phyloP scores from a whole-genome alignment of 2,329 filamentous ascomycete species.

The Colletotrichum lindemuthianum region DNA sequence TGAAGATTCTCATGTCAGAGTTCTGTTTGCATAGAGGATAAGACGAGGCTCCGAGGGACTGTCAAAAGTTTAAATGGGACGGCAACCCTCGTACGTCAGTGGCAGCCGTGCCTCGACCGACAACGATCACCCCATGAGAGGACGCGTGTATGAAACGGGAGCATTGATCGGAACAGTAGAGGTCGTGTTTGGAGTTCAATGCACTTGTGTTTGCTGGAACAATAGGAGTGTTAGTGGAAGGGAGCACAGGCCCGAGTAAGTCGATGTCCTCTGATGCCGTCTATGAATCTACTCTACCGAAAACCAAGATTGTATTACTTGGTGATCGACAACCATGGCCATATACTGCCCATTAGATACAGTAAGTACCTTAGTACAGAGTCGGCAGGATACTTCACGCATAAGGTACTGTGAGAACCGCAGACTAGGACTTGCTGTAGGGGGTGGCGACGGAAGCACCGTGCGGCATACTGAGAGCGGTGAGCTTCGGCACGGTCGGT shows the following conservation, averaged over 20 bases:
- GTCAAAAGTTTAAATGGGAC: conserved; percentile 17
- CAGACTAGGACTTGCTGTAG: neutral
- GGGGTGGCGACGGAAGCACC: conserved; percentile 9
- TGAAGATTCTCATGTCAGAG: too few species aligned
- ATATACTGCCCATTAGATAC: too few species aligned
- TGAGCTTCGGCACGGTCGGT: conserved; percentile 24
- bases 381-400: neutral
- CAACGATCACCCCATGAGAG: conserved; percentile 16
- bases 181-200: conserved; percentile 33
- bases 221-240: conserved; percentile 12
- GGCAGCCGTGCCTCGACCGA: neutral
- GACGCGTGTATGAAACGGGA: conserved; percentile 29
- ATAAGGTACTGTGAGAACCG: neutral
- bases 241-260: conserved; percentile 1
- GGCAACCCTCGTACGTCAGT: conserved; percentile 19
- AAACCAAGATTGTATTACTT: too few species aligned
- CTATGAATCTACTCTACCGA: neutral
- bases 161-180: conserved; percentile 31
- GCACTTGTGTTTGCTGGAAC: conserved; percentile 21
- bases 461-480: conserved; percentile 8
- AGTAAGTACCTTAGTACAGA: too few species aligned
- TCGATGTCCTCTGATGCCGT: neutral
- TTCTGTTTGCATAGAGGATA: neutral
- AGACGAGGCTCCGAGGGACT: conserved; percentile 12
- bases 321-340: too few species aligned